Percentiles rank a stretch among this genome's conserved stretches.
These are phyloP conservation scores for Boechera stricta DNA, from an alignment of 345 rosid species.

Conservation along the genomic window DNA sequence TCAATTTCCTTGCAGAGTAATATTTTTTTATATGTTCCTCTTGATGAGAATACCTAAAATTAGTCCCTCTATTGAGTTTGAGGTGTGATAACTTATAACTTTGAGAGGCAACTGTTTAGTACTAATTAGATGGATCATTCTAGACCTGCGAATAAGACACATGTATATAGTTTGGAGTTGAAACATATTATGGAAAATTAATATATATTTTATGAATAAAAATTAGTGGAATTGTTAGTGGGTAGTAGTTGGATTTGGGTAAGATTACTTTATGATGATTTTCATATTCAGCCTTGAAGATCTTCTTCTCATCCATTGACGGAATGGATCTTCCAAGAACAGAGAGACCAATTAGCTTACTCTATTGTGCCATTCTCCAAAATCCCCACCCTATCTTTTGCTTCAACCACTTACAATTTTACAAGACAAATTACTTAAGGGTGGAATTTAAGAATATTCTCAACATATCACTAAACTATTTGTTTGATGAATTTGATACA, in stretches of 20 bases:
- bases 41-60: not conserved
- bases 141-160: conserved; percentile 37
- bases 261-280: conserved; percentile 36
- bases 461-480: conserved; percentile 16
- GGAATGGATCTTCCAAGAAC: conserved; percentile 42
- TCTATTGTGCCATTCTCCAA: conserved; percentile 38
- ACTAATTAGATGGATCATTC: conserved; percentile 25
- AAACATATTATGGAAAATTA: not conserved
- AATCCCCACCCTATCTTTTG: conserved; percentile 37
- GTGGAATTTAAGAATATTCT: conserved; percentile 36
- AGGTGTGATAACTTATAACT: not conserved
- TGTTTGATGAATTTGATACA: conserved; percentile 4
- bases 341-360: conserved; percentile 42
- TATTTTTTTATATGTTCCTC: not conserved
- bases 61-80: conserved; percentile 10
- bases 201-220: not conserved
- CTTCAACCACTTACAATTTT: conserved; percentile 38
- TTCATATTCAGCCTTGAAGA: conserved; percentile 41
- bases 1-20: not conserved
- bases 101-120: conserved; percentile 17
- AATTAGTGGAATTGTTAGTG: conserved; percentile 47
- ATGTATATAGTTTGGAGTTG: conserved; percentile 35
- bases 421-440: conserved; percentile 26
- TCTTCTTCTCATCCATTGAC: conserved; percentile 47
- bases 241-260: conserved; percentile 48